Conservation (phyloP, 2,329 filamentous ascomycete genomes). For the Colletotrichum sp. region DNA sequence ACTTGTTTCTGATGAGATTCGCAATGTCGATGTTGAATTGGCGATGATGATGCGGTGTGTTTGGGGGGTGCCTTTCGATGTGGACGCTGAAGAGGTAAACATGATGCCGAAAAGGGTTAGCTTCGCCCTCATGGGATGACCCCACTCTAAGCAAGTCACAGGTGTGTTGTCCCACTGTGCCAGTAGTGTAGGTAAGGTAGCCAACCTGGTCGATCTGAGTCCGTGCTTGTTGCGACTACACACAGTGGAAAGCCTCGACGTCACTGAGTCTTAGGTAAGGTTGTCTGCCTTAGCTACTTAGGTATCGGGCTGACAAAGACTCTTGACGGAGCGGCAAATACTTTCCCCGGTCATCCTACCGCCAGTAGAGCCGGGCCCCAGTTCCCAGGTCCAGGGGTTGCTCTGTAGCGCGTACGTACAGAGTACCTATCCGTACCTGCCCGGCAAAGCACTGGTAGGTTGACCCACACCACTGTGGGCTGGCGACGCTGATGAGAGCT, state of each 20-base stretch:
- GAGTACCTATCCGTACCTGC: background rate
- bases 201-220: background rate
- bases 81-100: conserved; percentile 28
- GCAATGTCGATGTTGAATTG: background rate
- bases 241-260: background rate
- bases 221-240: background rate
- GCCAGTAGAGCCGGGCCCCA: background rate
- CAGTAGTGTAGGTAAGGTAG: background rate
- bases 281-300: background rate
- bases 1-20: background rate
- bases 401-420: background rate
- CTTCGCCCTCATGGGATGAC: background rate
- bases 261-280: background rate
- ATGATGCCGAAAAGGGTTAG: conserved; percentile 29
- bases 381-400: background rate
- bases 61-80: background rate
- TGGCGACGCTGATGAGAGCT: conserved; percentile 14
- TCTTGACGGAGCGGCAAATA: background rate
- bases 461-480: background rate
- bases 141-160: background rate
- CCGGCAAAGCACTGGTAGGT: background rate
- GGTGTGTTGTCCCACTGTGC: background rate
- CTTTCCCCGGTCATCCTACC: background rate
- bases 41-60: conserved; percentile 1
- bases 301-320: no score